Percentiles rank a stretch among this genome's conserved stretches.
Evolutionary conservation across 2,329 filamentous ascomycete species (phyloP).

Genomic region (Zymoseptoria brevis): DNA sequence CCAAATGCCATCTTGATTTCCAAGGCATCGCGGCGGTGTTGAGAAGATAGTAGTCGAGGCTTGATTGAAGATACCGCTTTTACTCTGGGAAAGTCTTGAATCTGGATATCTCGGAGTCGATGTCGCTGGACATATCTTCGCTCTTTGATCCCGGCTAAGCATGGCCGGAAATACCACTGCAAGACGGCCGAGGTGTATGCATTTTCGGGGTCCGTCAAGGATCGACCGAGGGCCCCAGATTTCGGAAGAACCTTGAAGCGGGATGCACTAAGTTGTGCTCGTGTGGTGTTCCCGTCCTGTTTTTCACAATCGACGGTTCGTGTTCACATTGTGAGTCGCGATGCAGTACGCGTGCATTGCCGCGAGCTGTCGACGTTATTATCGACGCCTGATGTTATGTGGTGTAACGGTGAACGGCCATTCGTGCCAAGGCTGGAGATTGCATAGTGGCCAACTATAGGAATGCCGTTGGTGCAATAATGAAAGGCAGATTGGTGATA

Average conservation of each 20-base stretch:
- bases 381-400: neutral
- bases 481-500: neutral
- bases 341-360: neutral
- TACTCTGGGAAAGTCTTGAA: neutral
- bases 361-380: neutral
- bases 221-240: neutral
- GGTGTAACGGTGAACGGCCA: neutral
- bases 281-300: neutral
- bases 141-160: neutral
- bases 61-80: too few relatives aligned
- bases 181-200: neutral
- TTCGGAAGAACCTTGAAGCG: neutral
- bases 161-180: neutral
- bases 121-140: neutral
- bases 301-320: neutral
- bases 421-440: neutral
- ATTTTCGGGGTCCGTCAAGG: neutral
- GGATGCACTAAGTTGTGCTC: neutral
- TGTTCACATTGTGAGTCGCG: neutral
- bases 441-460: neutral
- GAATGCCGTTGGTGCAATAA: neutral
- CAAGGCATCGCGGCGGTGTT: constrained; percentile 38
- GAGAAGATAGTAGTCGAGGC: neutral
- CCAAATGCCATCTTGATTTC: constrained; percentile 43
- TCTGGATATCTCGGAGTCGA: neutral